Conservation (phyloP, 1,284 basidiomycete species). For the Leucoagaricus sp. region DNA sequence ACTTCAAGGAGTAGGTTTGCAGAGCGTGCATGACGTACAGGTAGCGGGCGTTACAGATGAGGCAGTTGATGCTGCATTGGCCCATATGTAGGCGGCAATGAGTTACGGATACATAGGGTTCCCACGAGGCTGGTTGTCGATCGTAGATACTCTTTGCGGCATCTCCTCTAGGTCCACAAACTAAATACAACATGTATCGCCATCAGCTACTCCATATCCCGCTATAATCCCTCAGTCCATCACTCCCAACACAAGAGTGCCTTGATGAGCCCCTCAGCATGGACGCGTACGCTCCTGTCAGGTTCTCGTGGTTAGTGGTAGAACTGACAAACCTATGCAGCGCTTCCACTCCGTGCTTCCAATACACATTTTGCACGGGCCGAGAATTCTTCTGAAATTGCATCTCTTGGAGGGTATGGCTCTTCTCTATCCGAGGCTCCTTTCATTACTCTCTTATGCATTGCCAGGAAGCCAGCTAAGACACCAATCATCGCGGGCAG, state of each 20-base stretch:
- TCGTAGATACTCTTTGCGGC: neutral
- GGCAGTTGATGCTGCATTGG: constrained; percentile 15
- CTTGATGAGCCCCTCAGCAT: neutral
- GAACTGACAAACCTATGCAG: neutral
- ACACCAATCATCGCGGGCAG: constrained; percentile 68
- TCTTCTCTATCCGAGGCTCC: neutral
- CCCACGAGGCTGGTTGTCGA: neutral
- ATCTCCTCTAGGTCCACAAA: neutral
- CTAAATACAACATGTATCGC: constrained; percentile 1
- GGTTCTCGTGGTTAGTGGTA: too few species aligned
- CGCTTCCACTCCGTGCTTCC: neutral
- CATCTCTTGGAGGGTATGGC: constrained; percentile 27
- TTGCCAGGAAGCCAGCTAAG: constrained; percentile 49
- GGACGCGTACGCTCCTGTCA: constrained; percentile 1
- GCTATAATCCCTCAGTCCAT: neutral
- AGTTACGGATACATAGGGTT: neutral
- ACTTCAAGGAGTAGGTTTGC: constrained; percentile 58
- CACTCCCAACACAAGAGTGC: neutral
- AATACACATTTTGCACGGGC: constrained; percentile 15
- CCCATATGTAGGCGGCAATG: constrained; percentile 5
- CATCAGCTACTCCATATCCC: neutral
- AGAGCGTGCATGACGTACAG: constrained; percentile 65
- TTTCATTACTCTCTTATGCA: neutral
- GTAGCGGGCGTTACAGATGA: constrained; percentile 41
- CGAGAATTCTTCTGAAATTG: constrained; percentile 27